Evolutionary conservation across 345 rosid genomes (phyloP), one percentile per base, ranked within the genome.

Genomic region (Linum usitatissimum): DNA sequence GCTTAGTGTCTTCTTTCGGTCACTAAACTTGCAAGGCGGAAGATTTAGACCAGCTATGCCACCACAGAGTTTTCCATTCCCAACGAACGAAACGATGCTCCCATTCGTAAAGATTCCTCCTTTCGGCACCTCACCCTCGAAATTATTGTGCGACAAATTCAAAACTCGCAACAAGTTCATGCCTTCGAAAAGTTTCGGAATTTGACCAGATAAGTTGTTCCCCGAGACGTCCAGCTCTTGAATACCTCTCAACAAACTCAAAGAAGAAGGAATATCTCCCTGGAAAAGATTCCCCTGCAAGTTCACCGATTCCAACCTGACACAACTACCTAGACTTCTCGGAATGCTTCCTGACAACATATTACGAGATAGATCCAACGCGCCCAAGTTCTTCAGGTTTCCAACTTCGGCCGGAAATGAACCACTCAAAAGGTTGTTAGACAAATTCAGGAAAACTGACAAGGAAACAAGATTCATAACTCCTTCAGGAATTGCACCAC

Each of bases 321-420:
- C 9, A 31, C 57, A 66, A n/a, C 49, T 45, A 30, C 58, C 64
- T 51, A 66, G 49, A 12, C 63, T 21, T 3, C 6, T 14, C 18
- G 70, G 64, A 57, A 66, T 66, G 13, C 34, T 45, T 18, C 70
- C 70, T 2, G 31, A 28, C 59, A 66, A 30, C 48, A 18, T 18
- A 18, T 78, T 78, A 4, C 62, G 38, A 8, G 77, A 72, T 6
- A 77, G 38, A 62, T 66, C 60, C 17, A 77, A 63, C 3, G 0
- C 0, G 5, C 23, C 28, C 6, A 80, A 9, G 48, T 18, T 59
- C 13, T 49, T 63, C 19, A 71, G 9, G 53, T 64, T 64, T 5
- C 75, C 74, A 0, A 72, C 55, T 14, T 71, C 63, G 5, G 0
- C 10, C 0, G 78, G 66, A 4, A 77, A 36, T 0, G 36, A 2